Evolutionary conservation across 2,329 filamentous ascomycete species (phyloP).

Genomic region (Aspergillus ochraceus): DNA sequence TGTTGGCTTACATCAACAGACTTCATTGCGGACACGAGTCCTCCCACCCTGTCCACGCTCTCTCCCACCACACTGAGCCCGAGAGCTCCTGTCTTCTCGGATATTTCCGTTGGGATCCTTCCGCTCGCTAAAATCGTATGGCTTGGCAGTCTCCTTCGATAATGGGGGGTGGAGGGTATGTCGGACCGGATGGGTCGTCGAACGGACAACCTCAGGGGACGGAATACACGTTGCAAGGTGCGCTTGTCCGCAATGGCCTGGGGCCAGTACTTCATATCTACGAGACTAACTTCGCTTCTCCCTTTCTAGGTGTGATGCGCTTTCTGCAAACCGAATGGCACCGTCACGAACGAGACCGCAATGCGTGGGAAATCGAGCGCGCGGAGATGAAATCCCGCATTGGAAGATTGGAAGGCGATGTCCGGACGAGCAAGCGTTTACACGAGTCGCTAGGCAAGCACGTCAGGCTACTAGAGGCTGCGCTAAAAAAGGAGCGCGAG

Average conservation of each 20-base stretch:
- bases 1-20: conserved; percentile 23
- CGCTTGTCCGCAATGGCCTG: not conserved
- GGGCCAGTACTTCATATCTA: not conserved
- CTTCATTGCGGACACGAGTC: conserved; percentile 18
- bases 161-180: conserved; percentile 57
- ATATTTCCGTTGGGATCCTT: not conserved
- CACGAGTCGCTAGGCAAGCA: conserved; percentile 90
- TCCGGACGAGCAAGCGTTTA: conserved; percentile 79
- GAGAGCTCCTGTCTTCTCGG: conserved; percentile 4
- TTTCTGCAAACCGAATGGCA: conserved; percentile 99
- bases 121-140: conserved; percentile 48
- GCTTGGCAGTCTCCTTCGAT: conserved; percentile 70
- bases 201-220: conserved; percentile 60
- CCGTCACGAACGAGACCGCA: conserved; percentile 93
- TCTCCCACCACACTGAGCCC: conserved; percentile 1
- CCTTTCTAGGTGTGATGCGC: conserved; percentile 81
- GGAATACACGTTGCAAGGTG: conserved; percentile 72
- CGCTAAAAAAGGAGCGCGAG: conserved; percentile 77
- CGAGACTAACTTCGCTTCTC: conserved; percentile 20
- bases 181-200: conserved; percentile 44
- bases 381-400: conserved; percentile 99
- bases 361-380: conserved; percentile 98
- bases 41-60: conserved; percentile 7
- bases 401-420: conserved; percentile 87
- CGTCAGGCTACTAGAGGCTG: conserved; percentile 83